Evolutionary conservation across 2,329 filamentous ascomycete species (phyloP).

Genomic region (Fusarium tjaetaba): DNA sequence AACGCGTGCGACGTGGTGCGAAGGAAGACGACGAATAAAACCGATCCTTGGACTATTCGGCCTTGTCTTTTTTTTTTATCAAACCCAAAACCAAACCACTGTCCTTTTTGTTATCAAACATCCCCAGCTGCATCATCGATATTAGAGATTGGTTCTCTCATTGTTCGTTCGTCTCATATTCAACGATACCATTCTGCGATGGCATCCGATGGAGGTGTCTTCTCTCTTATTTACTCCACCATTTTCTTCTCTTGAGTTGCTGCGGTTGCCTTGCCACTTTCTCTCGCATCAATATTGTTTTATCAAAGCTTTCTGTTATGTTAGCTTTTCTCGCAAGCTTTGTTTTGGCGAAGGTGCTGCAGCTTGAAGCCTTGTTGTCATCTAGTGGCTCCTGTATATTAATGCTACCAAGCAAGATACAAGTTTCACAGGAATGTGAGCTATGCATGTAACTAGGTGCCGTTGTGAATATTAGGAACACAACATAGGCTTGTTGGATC

Average conservation of each 20-base stretch:
- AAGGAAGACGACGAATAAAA: conserved; percentile 45
- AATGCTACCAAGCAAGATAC: conserved; percentile 15
- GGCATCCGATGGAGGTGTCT: conserved; percentile 24
- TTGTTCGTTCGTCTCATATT: conserved; percentile 35
- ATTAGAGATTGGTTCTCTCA: conserved; percentile 33
- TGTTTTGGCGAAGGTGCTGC: background rate
- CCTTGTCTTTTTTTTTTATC: background rate
- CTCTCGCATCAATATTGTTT: conserved; percentile 6
- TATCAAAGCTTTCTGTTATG: conserved; percentile 2
- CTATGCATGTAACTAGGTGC: background rate
- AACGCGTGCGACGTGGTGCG: conserved; percentile 58
- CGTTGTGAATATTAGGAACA: conserved; percentile 1
- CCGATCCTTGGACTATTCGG: background rate
- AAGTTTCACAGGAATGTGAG: background rate
- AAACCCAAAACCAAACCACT: conserved; percentile 7
- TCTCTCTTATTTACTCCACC: conserved; percentile 18
- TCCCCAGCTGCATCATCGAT: conserved; percentile 13
- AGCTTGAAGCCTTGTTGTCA: background rate
- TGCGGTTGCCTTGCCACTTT: background rate
- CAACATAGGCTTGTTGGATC: background rate
- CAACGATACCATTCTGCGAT: conserved; percentile 48
- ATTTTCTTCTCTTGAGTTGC: conserved; percentile 5
- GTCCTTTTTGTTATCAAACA: conserved; percentile 17
- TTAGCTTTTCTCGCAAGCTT: conserved; percentile 1
- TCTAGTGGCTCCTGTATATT: conserved; percentile 31